phyloP scores from a whole-genome alignment of 2,329 filamentous ascomycete species.

The Xylaria hypoxylon region DNA sequence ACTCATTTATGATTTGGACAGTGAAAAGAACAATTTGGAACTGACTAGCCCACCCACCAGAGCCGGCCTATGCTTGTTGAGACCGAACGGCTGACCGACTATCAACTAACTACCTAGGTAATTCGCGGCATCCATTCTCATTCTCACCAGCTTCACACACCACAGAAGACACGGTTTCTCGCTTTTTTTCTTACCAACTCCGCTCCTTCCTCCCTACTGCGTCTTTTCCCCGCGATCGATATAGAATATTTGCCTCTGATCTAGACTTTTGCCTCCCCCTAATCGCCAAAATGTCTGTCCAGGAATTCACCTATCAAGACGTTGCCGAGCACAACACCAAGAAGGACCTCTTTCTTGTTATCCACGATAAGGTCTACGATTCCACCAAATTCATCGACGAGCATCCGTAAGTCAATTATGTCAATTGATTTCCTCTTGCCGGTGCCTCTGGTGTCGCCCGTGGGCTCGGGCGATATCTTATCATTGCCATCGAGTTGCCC shows the following conservation, averaged over 20 bases:
- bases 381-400: constrained; percentile 90
- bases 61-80: neutral
- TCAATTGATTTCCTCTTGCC: constrained; percentile 23
- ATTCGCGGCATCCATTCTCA: constrained; percentile 16
- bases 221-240: constrained; percentile 4
- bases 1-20: constrained; percentile 11
- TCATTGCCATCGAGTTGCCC: neutral
- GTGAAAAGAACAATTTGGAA: constrained; percentile 36
- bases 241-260: constrained; percentile 11
- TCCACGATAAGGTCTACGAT: constrained; percentile 98
- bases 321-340: constrained; percentile 89
- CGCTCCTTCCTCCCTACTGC: constrained; percentile 19
- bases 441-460: constrained; percentile 1
- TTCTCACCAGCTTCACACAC: constrained; percentile 20
- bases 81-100: constrained; percentile 30
- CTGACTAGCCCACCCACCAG: neutral
- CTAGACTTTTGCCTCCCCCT: constrained; percentile 11
- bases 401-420: constrained; percentile 77
- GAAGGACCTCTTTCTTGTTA: constrained; percentile 91
- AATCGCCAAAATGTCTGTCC: constrained; percentile 54
- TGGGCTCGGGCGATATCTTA: neutral
- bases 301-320: constrained; percentile 80
- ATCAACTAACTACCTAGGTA: constrained; percentile 5
- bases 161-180: constrained; percentile 23
- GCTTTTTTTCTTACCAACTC: constrained; percentile 17